Conservation (phyloP, 108 stramenopile species). For the Cylindrotheca fusiformis region DNA sequence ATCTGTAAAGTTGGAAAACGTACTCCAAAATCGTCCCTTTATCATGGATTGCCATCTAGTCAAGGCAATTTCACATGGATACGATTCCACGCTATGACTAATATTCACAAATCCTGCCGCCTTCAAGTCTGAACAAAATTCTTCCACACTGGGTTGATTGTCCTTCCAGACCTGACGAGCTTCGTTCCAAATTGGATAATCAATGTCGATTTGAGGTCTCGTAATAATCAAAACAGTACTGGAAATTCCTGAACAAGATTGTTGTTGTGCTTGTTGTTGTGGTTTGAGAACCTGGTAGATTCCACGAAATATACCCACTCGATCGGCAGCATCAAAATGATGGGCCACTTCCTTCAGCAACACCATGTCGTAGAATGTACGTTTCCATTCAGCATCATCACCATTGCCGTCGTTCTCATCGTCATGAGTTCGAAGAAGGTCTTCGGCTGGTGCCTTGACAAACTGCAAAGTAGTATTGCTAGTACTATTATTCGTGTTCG, state of each 20-base stretch:
- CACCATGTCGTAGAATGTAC: slow-evolving; percentile 36
- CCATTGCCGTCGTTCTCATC: not conserved
- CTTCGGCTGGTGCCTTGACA: slow-evolving; percentile 56
- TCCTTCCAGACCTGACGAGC: slow-evolving; percentile 56
- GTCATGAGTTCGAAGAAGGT: slow-evolving; percentile 17
- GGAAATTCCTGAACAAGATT: not conserved
- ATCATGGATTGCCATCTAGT: slow-evolving; percentile 54
- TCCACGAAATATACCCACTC: slow-evolving; percentile 45
- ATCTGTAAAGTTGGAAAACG: slow-evolving; percentile 62
- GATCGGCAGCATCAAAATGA: slow-evolving; percentile 37
- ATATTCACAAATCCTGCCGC: slow-evolving; percentile 51
- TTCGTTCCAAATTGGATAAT: slow-evolving; percentile 68
- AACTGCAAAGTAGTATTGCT: slow-evolving; percentile 16
- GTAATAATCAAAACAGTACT: slow-evolving; percentile 51
- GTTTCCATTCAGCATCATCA: slow-evolving; percentile 20
- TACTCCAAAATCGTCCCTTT: slow-evolving; percentile 61
- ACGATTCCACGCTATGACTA: slow-evolving; percentile 30
- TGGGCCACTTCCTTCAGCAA: slow-evolving; percentile 61
- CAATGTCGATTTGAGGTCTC: slow-evolving; percentile 58
- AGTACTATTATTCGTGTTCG: not conserved
- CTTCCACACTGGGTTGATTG: slow-evolving; percentile 47
- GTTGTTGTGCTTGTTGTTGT: not conserved
- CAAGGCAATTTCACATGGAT: slow-evolving; percentile 41
- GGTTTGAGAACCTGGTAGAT: slow-evolving; percentile 24
- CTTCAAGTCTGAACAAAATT: slow-evolving; percentile 35